phyloP scores from a whole-genome alignment of 441 rosid genomes.

The Hura crepitans region DNA sequence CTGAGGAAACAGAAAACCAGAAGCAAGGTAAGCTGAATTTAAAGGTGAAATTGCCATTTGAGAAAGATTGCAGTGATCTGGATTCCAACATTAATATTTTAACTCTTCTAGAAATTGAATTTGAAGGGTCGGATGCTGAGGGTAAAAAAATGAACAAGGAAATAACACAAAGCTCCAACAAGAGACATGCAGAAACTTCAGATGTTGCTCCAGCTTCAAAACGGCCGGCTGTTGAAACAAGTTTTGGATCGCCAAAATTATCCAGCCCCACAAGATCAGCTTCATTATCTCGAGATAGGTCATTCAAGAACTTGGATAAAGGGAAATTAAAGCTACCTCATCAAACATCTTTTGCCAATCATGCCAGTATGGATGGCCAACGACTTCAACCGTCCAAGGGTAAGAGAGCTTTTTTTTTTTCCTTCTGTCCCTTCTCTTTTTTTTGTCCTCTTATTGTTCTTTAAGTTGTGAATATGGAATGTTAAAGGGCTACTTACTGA shows the following conservation, averaged over 20 bases:
- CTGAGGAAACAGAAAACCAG: constrained; percentile 60
- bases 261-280: constrained; percentile 44
- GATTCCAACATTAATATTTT: constrained; percentile 4
- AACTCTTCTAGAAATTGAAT: constrained; percentile 23
- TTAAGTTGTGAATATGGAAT: neutral
- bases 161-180: constrained; percentile 38
- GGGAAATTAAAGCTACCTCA: constrained; percentile 49
- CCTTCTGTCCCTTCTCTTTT: neutral
- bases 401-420: constrained; percentile 24
- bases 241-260: constrained; percentile 56
- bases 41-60: constrained; percentile 10
- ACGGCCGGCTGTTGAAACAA: constrained; percentile 56
- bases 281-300: constrained; percentile 57
- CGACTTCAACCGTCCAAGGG: constrained; percentile 59
- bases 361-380: constrained; percentile 35
- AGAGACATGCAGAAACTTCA: constrained; percentile 51
- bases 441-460: no score
- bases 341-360: constrained; percentile 42
- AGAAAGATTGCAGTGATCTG: constrained; percentile 13
- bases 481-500: neutral
- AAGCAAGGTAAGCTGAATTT: constrained; percentile 57
- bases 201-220: constrained; percentile 50
- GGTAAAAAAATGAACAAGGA: constrained; percentile 40
- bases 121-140: constrained; percentile 50
- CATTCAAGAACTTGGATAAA: constrained; percentile 67